A percentile compares a stretch with the other conserved stretches of the same genome.
These are phyloP conservation scores for Tolypocladium guangdongense DNA, from an alignment of 2,329 filamentous ascomycete species.

Conservation along the genomic window DNA sequence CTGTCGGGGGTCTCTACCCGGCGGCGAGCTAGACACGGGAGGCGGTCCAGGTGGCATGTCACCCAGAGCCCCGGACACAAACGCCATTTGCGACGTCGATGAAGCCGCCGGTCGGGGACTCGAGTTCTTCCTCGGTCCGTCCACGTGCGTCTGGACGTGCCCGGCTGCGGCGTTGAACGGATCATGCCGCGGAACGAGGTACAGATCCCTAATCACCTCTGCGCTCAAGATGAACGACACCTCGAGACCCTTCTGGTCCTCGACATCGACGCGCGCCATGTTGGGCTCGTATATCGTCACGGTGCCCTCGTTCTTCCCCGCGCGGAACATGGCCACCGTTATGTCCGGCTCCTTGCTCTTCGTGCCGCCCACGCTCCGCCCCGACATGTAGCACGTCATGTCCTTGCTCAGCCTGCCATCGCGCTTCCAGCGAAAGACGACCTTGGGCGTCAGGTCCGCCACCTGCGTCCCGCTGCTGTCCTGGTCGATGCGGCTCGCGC, in stretches of 20 bases:
- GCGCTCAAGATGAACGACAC: constrained; percentile 59
- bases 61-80: constrained; percentile 28
- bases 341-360: constrained; percentile 92
- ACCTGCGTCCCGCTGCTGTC: constrained; percentile 29
- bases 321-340: constrained; percentile 77
- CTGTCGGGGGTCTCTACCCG: constrained; percentile 13
- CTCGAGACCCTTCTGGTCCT: constrained; percentile 89
- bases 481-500: constrained; percentile 65
- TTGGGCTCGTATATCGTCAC: constrained; percentile 92
- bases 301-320: constrained; percentile 48
- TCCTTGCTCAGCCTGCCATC: constrained; percentile 81
- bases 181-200: constrained; percentile 54
- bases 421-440: constrained; percentile 80
- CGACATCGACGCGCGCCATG: constrained; percentile 77
- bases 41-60: constrained; percentile 11
- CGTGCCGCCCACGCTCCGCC: constrained; percentile 63
- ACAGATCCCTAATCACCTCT: constrained; percentile 55
- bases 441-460: constrained; percentile 52
- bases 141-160: not conserved
- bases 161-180: constrained; percentile 58
- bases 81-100: constrained; percentile 14
- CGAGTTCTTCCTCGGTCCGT: not conserved
- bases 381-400: constrained; percentile 78
- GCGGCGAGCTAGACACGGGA: constrained; percentile 5
- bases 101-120: constrained; percentile 15